Evolutionary conservation across 2,329 filamentous ascomycete species (phyloP).

Genomic region (Fusarium foetens): DNA sequence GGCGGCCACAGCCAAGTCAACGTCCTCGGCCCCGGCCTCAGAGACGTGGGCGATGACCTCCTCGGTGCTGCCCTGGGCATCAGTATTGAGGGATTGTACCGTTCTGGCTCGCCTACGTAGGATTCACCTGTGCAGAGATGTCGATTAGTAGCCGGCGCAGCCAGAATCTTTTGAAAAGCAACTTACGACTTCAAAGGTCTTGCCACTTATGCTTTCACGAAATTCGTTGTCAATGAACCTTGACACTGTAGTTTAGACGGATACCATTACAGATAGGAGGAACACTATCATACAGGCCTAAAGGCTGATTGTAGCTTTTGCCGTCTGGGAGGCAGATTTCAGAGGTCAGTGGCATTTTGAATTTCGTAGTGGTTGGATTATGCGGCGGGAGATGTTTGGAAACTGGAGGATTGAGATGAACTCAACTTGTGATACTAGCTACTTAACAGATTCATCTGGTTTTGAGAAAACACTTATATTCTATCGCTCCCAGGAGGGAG

Average conservation of each 20-base stretch:
- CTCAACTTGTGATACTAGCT: fast-evolving
- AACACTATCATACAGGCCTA: not conserved
- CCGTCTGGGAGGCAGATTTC: not conserved
- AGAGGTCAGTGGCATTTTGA: not conserved
- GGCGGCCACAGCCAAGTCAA: not conserved
- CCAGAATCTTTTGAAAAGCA: fast-evolving
- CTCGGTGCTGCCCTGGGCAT: fast-evolving
- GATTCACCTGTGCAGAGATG: not conserved
- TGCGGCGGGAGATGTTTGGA: fast-evolving
- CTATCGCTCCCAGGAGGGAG: too few species aligned
- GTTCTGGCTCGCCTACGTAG: not conserved
- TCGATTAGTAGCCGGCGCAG: fast-evolving
- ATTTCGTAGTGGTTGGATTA: fast-evolving
- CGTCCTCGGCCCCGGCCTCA: fast-evolving
- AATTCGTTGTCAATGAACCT: not conserved
- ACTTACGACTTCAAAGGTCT: not conserved
- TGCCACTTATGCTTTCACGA: not conserved
- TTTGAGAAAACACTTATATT: too few species aligned
- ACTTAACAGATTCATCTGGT: too few species aligned
- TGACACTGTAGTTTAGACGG: too few species aligned
- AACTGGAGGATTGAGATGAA: fast-evolving
- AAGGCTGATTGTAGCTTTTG: not conserved
- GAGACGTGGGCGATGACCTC: not conserved
- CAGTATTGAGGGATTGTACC: too few species aligned
- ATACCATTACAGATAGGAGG: too few species aligned